These are phyloP conservation scores for Dendrobium nobile DNA, from an alignment of 106 monocot species.

Conservation along the genomic window DNA sequence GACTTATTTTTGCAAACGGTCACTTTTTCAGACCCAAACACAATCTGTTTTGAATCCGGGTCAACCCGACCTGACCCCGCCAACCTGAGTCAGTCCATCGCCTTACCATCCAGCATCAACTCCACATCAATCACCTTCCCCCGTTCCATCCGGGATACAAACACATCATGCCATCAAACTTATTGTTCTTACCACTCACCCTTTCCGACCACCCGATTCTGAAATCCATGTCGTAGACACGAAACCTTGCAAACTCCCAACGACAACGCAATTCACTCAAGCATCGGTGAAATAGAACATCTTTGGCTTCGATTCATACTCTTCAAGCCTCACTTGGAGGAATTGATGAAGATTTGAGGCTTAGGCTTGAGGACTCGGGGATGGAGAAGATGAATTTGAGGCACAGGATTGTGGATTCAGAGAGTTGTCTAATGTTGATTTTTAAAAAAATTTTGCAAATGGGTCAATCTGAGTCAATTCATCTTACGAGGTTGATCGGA, in stretches of 20 bases:
- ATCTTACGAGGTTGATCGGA: too few relatives aligned
- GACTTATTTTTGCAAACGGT: too few relatives aligned
- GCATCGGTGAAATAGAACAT: constrained; percentile 85
- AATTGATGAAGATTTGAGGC: constrained; percentile 54
- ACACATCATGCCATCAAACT: constrained; percentile 96
- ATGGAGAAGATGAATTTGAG: constrained; percentile 49
- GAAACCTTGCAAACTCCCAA: constrained; percentile 87
- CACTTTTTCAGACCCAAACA: too few relatives aligned
- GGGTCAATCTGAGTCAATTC: too few relatives aligned
- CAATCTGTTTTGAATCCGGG: too few relatives aligned
- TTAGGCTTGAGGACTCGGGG: constrained; percentile 27
- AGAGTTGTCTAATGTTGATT: too few relatives aligned
- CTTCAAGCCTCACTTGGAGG: constrained; percentile 31
- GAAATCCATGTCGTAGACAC: constrained; percentile 86
- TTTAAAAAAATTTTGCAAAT: too few relatives aligned
- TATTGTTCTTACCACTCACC: constrained; percentile 81
- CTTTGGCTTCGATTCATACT: constrained; percentile 85
- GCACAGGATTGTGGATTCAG: too few relatives aligned
- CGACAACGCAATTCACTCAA: constrained; percentile 68
- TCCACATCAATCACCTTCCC: constrained; percentile 65
- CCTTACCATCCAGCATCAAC: constrained; percentile 59
- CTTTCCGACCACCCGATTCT: constrained; percentile 78
- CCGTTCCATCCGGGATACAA: constrained; percentile 65
- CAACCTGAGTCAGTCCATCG: constrained; percentile 26
- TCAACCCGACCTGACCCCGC: too few relatives aligned